phyloP scores from a whole-genome alignment of 495 filamentous ascomycete genomes.

The Lentithecium fluviatile region DNA sequence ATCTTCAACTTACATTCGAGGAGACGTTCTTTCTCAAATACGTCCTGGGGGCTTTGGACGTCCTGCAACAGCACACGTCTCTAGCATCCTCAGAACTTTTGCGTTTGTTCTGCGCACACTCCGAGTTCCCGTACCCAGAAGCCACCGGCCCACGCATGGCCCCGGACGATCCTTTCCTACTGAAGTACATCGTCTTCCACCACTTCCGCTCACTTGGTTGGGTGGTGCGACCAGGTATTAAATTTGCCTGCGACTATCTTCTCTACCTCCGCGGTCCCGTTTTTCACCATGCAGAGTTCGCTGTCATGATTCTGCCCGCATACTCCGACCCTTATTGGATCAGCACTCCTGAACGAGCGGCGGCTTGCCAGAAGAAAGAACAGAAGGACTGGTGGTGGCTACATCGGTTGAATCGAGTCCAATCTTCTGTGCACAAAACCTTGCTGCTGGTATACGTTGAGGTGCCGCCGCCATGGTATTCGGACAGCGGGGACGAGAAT shows the following conservation, averaged over 20 bases:
- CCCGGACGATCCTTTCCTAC: slow-evolving; percentile 77
- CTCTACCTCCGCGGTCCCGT: slow-evolving; percentile 94
- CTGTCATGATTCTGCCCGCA: slow-evolving; percentile 75
- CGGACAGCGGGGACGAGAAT: slow-evolving; percentile 37
- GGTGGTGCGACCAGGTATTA: slow-evolving; percentile 91
- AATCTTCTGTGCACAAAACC: slow-evolving; percentile 83
- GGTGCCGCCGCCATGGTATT: slow-evolving; percentile 65
- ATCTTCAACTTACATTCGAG: slow-evolving; percentile 83
- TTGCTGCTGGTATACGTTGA: slow-evolving; percentile 88
- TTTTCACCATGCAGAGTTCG: slow-evolving; percentile 92
- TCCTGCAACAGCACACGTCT: slow-evolving; percentile 56
- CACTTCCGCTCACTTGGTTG: slow-evolving; percentile 96
- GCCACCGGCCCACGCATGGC: slow-evolving; percentile 48
- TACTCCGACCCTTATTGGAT: slow-evolving; percentile 76
- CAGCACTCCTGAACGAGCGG: slow-evolving; percentile 49
- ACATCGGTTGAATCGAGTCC: slow-evolving; percentile 87
- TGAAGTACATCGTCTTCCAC: slow-evolving; percentile 87
- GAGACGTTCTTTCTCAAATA: slow-evolving; percentile 92
- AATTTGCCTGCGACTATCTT: slow-evolving; percentile 91
- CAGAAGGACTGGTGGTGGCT: slow-evolving; percentile 83
- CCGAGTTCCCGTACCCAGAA: slow-evolving; percentile 41
- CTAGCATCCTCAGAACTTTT: slow-evolving; percentile 38
- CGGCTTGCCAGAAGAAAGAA: slow-evolving; percentile 50
- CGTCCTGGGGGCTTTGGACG: slow-evolving; percentile 70
- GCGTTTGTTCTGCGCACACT: slow-evolving; percentile 39